Conservation (phyloP, 1,284 basidiomycete genomes). For the Ustilago xerochloae region DNA sequence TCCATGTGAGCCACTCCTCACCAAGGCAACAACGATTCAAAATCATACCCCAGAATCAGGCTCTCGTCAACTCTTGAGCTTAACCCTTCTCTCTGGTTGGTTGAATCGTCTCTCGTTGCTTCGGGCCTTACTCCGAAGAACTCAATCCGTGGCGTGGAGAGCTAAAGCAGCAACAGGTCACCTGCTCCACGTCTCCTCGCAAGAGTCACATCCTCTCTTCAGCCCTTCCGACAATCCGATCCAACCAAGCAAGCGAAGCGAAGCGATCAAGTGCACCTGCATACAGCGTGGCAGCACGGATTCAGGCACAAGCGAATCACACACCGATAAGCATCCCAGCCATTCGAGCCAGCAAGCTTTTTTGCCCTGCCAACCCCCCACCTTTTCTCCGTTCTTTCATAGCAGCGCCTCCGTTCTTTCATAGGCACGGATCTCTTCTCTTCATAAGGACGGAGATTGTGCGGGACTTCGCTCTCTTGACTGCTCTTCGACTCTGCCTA, state of each 20-base stretch:
- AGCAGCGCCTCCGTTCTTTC: not conserved
- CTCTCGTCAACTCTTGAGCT: not conserved
- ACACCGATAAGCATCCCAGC: not conserved
- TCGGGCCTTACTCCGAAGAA: not conserved
- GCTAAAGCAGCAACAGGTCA: not conserved
- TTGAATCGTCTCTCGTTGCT: not conserved
- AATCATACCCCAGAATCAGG: not conserved
- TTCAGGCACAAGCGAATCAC: constrained; percentile 1
- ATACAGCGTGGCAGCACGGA: not conserved
- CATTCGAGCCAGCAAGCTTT: not conserved
- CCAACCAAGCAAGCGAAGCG: not conserved
- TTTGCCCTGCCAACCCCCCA: not conserved
- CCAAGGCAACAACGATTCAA: too few species aligned
- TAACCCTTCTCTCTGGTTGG: not conserved
- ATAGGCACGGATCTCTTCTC: too few species aligned
- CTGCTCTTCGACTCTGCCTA: not conserved
- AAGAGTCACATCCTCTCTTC: not conserved
- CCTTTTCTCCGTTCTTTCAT: not conserved
- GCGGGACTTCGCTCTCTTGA: not conserved
- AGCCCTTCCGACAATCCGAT: not conserved
- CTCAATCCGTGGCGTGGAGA: not conserved
- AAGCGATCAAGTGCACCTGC: not conserved
- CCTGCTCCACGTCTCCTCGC: not conserved
- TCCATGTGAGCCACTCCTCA: not conserved
- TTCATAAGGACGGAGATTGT: too few species aligned